Base-by-base conservation (phyloP, 2,329 filamentous ascomycete genomes). In the Xylaria sp. region DNA sequence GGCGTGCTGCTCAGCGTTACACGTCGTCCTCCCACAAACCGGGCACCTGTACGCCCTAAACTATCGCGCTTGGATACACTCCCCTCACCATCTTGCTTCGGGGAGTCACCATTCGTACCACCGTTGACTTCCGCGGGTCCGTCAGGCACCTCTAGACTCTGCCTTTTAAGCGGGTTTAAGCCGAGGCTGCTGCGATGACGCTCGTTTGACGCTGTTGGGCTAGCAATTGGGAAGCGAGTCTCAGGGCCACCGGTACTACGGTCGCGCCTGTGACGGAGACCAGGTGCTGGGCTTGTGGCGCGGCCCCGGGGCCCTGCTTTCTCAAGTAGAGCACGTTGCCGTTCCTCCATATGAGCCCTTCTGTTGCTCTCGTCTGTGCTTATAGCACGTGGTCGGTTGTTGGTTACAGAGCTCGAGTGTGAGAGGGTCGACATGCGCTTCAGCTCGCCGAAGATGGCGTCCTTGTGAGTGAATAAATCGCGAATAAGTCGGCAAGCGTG, bases 331-430 rank as follows among this genome's bases (percentile, higher is more conserved):
- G 93, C 93, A 68, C 93, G 90, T 77, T 93, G 92, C 59, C 96
- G 90, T 78, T 97, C 96, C 80, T 98, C 95, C 89, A 97, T 95
- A 72, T 97, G 90, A 50, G 93, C 93, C 75, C 94, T 93, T 67
- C 96, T 91, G 79, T 96, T 96, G 81, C 93, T 96, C 83, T 99
- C 96, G 77, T 99, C 94, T 0, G 94, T 97, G 78, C 93, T 96
- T 75, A 97, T 92, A 33, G 94, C 94, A 54, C 96, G 91, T 27
- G 92, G 91, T 47, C 93, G 89, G 72, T 84, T 86, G 45, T 82
- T 81, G 50, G 75, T 77, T 33, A 85, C 77, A 1, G 90, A 90
- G 49, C 85, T 83, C n/a, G 87, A 86, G 73, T 91, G 88, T 13
- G 85, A 88, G 20, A 92, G 84, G 10, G 87, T 87, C 49, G 91